These are phyloP conservation scores for Hypoxylon sp. DNA, from an alignment of 2,329 filamentous ascomycete species.

Conservation along the genomic window DNA sequence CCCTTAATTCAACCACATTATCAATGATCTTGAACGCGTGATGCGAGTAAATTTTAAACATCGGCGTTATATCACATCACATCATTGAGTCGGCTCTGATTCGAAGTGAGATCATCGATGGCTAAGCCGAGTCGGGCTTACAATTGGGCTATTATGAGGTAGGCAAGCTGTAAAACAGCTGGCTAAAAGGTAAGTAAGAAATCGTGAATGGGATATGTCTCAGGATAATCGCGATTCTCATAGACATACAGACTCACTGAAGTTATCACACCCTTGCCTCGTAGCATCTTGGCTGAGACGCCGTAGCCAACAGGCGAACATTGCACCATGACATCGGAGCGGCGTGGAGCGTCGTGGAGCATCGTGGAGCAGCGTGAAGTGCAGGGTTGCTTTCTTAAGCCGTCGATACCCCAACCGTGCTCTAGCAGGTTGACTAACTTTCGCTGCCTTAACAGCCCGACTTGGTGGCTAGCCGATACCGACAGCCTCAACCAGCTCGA, in stretches of 20 bases:
- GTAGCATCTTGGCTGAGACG: conserved; percentile 20
- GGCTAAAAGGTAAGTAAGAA: too few species aligned
- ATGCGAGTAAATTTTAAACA: conserved; percentile 5
- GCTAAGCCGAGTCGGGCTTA: not conserved
- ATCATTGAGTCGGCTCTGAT: not conserved
- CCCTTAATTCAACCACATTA: not conserved
- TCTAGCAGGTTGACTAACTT: conserved; percentile 6
- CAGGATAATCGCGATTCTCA: not conserved
- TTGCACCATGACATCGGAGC: conserved; percentile 27
- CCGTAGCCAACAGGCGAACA: conserved; percentile 22
- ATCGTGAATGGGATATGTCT: too few species aligned
- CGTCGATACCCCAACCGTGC: conserved; percentile 35
- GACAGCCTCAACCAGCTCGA: conserved; percentile 18
- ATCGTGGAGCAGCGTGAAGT: conserved; percentile 19
- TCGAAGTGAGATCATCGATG: not conserved
- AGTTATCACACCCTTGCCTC: conserved; percentile 15
- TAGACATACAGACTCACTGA: conserved; percentile 2
- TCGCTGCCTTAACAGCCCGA: conserved; percentile 34
- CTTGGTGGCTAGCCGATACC: conserved; percentile 27
- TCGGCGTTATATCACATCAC: not conserved
- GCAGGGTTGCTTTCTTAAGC: conserved; percentile 36
- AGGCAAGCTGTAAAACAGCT: not conserved
- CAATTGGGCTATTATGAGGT: not conserved
- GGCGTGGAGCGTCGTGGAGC: too few species aligned
- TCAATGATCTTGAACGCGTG: not conserved